Conservation (phyloP, 2,329 filamentous ascomycete genomes). For the Alternaria angustiovoidea region DNA sequence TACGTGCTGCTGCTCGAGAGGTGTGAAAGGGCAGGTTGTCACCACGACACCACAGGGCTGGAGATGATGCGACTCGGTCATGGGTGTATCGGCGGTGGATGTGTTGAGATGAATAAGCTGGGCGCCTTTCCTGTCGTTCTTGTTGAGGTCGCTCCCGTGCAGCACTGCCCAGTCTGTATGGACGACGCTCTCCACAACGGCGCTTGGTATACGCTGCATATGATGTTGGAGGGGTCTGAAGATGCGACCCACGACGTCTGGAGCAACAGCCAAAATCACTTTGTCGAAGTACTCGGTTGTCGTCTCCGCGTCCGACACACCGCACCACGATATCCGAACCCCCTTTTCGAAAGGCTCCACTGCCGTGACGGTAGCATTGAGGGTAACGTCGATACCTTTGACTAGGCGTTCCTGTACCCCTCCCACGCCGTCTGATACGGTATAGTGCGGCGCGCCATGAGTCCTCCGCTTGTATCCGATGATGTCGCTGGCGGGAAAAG, state of each 20-base stretch:
- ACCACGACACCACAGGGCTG: constrained; percentile 62
- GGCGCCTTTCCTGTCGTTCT: constrained; percentile 13
- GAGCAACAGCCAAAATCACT: constrained; percentile 64
- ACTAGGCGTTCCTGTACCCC: constrained; percentile 59
- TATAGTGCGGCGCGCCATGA: constrained; percentile 60
- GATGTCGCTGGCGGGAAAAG: constrained; percentile 63
- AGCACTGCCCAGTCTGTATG: constrained; percentile 47
- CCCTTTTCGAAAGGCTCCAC: constrained; percentile 41
- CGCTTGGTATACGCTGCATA: constrained; percentile 59
- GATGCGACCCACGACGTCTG: constrained; percentile 60
- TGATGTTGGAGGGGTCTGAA: constrained; percentile 54
- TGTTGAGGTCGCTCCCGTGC: not conserved
- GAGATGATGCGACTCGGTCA: constrained; percentile 63
- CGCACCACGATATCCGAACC: constrained; percentile 50
- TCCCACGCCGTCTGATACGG: constrained; percentile 60
- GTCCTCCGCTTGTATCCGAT: constrained; percentile 60
- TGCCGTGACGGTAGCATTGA: constrained; percentile 51
- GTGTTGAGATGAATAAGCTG: constrained; percentile 46
- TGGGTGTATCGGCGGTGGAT: constrained; percentile 40
- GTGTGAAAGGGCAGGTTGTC: constrained; percentile 60
- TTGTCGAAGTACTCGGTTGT: constrained; percentile 57
- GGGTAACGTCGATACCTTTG: constrained; percentile 53
- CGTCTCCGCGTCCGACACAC: constrained; percentile 11
- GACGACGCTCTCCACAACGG: constrained; percentile 59
- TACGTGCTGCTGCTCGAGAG: constrained; percentile 50